These are phyloP conservation scores for Hypoxylon sp. DNA, from an alignment of 2,329 filamentous ascomycete species.

Conservation along the genomic window DNA sequence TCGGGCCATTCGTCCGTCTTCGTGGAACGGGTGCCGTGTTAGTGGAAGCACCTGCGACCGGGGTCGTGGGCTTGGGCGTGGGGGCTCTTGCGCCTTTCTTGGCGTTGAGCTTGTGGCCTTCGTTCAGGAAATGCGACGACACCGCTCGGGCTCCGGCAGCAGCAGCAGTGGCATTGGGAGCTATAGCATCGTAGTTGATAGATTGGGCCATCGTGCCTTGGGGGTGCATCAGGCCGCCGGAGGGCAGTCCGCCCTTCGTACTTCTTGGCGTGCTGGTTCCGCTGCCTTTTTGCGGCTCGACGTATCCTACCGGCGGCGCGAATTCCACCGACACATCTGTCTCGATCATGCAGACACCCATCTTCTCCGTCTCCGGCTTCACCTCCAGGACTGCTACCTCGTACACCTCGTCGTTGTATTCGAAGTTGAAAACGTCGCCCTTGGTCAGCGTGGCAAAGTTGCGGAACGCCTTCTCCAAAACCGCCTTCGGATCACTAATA, in stretches of 20 bases:
- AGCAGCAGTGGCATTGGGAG: constrained; percentile 74
- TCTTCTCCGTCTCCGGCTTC: constrained; percentile 82
- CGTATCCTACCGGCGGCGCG: constrained; percentile 90
- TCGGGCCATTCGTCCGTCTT: constrained; percentile 75
- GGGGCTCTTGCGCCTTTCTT: constrained; percentile 82
- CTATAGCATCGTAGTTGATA: constrained; percentile 96
- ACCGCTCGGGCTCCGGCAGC: constrained; percentile 56
- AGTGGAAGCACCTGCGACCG: constrained; percentile 66
- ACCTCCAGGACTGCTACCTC: constrained; percentile 93
- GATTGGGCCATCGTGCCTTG: constrained; percentile 96
- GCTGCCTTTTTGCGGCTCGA: constrained; percentile 79
- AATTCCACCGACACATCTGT: constrained; percentile 98
- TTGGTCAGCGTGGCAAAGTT: constrained; percentile 95
- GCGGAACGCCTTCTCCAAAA: constrained; percentile 94
- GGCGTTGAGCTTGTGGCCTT: constrained; percentile 81
- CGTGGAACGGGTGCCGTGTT: constrained; percentile 46
- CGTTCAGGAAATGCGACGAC: constrained; percentile 78
- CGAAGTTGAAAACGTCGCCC: constrained; percentile 94
- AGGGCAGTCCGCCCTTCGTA: constrained; percentile 66
- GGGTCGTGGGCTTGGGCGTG: constrained; percentile 77
- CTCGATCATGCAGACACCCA: constrained; percentile 92
- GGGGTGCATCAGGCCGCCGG: constrained; percentile 78
- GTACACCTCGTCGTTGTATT: constrained; percentile 94
- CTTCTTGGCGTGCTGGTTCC: constrained; percentile 89
- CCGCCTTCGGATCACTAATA: constrained; percentile 95